Evolutionary conservation across 441 rosid species (phyloP).

Genomic region (Biscutella laevigata): DNA sequence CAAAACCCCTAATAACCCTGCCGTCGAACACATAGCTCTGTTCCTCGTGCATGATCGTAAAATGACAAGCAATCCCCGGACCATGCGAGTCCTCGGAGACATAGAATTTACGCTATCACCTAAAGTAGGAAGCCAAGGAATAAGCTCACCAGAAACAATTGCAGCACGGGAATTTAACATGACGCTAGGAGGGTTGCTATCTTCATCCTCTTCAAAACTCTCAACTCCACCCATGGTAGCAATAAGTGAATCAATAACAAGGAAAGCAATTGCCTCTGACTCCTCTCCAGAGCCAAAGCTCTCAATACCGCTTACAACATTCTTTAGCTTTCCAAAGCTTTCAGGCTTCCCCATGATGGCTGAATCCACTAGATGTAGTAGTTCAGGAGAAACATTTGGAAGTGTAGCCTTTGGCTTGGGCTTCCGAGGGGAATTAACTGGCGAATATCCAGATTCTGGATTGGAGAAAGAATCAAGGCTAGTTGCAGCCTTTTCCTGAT

Average conservation of each 20-base stretch:
- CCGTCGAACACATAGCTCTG: slow-evolving; percentile 93
- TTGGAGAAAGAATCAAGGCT: slow-evolving; percentile 46
- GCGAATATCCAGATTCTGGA: slow-evolving; percentile 45
- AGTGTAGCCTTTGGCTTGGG: slow-evolving; percentile 57
- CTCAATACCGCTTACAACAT: slow-evolving; percentile 73
- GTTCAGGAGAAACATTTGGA: slow-evolving; percentile 97
- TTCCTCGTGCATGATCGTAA: slow-evolving; percentile 94
- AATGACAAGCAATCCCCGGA: slow-evolving; percentile 85
- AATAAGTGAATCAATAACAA: slow-evolving; percentile 92
- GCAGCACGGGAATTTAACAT: slow-evolving; percentile 99
- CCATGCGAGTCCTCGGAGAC: slow-evolving; percentile 97
- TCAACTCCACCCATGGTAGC: slow-evolving; percentile 99
- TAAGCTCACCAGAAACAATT: slow-evolving; percentile 86
- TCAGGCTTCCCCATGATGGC: slow-evolving; percentile 98
- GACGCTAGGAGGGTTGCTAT: slow-evolving; percentile 95
- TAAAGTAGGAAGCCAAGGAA: slow-evolving; percentile 77
- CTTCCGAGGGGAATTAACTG: slow-evolving; percentile 57
- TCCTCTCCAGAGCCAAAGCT: slow-evolving; percentile 72
- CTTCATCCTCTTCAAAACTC: slow-evolving; percentile 96
- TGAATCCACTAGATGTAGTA: slow-evolving; percentile 96
- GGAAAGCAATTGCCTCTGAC: slow-evolving; percentile 65
- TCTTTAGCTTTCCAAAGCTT: slow-evolving; percentile 78
- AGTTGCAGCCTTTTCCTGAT: slow-evolving; percentile 50
- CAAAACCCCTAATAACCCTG: slow-evolving; percentile 86
- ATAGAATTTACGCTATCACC: slow-evolving; percentile 61